phyloP scores from a whole-genome alignment of 2,329 filamentous ascomycete species.

The Fulvia fulva region DNA sequence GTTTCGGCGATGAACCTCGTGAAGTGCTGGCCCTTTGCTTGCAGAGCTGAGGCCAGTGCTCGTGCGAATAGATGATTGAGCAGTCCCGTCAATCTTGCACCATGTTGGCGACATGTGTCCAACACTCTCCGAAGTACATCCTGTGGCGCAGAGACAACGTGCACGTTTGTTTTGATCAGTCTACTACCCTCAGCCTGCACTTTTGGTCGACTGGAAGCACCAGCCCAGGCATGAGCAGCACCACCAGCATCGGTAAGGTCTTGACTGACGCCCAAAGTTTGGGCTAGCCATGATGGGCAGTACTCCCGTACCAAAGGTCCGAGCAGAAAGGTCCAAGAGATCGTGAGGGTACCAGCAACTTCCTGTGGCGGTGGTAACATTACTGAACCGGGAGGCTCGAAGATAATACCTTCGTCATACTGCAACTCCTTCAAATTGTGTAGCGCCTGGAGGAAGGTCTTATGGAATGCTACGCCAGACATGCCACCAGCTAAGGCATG shows the following conservation, averaged over 20 bases:
- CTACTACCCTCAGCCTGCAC: not conserved
- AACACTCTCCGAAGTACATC: slow-evolving; percentile 30
- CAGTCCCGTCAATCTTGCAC: slow-evolving; percentile 41
- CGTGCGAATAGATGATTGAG: slow-evolving; percentile 41
- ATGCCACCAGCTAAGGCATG: slow-evolving; percentile 45
- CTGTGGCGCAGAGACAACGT: slow-evolving; percentile 32
- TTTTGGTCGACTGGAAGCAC: slow-evolving; percentile 14
- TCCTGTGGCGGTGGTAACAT: slow-evolving; percentile 39
- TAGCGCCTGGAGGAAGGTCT: slow-evolving; percentile 36
- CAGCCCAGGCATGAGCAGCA: slow-evolving; percentile 17
- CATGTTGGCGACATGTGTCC: slow-evolving; percentile 30
- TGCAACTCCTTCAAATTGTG: not conserved
- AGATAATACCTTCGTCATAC: slow-evolving; percentile 2
- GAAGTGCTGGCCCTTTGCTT: slow-evolving; percentile 8
- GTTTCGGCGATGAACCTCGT: slow-evolving; percentile 39
- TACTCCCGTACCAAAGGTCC: slow-evolving; percentile 37
- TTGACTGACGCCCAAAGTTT: slow-evolving; percentile 34
- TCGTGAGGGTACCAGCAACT: slow-evolving; percentile 36
- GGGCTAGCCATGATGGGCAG: slow-evolving; percentile 36
- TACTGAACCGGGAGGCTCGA: slow-evolving; percentile 15
- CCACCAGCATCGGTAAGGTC: slow-evolving; percentile 23
- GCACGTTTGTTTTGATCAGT: slow-evolving; percentile 30
- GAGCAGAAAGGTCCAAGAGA: slow-evolving; percentile 46
- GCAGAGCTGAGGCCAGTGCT: slow-evolving; percentile 34
- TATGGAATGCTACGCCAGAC: slow-evolving; percentile 43